Evolutionary conservation across 1,284 basidiomycete species (phyloP), one percentile per base, ranked within the genome.

Genomic region (Cryptococcus neoformans): DNA sequence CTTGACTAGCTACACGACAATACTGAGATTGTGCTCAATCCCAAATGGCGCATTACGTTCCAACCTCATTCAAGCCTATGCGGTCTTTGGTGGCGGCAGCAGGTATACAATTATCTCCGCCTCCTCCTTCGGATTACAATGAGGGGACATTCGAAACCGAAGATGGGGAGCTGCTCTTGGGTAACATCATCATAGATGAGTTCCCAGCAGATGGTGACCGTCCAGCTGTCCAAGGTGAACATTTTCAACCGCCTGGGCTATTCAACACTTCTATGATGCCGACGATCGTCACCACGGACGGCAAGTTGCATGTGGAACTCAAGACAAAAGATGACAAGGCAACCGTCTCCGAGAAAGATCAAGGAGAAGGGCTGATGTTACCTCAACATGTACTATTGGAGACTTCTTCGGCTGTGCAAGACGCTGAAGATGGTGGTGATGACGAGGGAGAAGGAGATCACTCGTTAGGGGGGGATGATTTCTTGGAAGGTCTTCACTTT

Each of bases 401-500:
- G 44, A 54, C 56, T 10, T n/a, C 35, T 16, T 40, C 47, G 35
- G 46, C 55, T 11, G 54, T 38, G 7, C 54, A 56, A 11, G 54
- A 34, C 4, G 28, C 28, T 28, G 28, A 28, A 28, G 59, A 53
- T 7, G 55, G 28, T 35, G 52, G 55, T 11, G 53, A 53, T 14
- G 57, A 54, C 16, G 56, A 39, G 5, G 65, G 54, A 16, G 62
- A 57, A 2, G 42, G n/a, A 17, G 21, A 47, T 47, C 45, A 47
- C 14, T 11, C 45, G 4, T 17, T 35, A 14, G 46, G 34, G 6
- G 17, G 34, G 6, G 39, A 28, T 9, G 39, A 45, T 44, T 46
- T 51, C 41, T 39, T 69, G 56, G 68, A 70, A 41, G 73, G 73
- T 8, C 48, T 74, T 14, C 65, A 69, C 52, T 60, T 73, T 35